A percentile compares a stretch with the other conserved stretches of the same genome.
These are phyloP conservation scores for Tephrocybe sp. DNA, from an alignment of 768 basidiomycete genomes.

Conservation along the genomic window DNA sequence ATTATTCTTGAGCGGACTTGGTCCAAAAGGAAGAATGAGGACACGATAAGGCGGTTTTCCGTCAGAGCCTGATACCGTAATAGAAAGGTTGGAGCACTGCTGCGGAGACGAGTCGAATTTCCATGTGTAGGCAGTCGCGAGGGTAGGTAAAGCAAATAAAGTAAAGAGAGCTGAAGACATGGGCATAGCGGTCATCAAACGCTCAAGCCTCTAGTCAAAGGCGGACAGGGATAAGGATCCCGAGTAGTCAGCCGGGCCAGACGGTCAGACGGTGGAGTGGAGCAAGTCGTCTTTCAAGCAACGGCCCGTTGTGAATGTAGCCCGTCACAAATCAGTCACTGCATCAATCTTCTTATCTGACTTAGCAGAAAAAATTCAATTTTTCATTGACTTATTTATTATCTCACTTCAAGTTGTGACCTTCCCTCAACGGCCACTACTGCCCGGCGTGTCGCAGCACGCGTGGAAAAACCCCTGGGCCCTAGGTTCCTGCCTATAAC, in stretches of 20 bases:
- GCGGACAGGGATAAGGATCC: not conserved
- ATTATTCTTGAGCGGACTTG: slow-evolving; percentile 58
- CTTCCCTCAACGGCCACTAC: not conserved
- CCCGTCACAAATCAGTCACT: slow-evolving; percentile 14
- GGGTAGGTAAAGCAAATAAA: slow-evolving; percentile 27
- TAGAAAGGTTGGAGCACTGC: slow-evolving; percentile 67
- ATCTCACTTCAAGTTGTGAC: not conserved
- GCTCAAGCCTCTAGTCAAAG: not conserved
- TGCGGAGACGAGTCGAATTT: slow-evolving; percentile 45
- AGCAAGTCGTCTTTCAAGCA: not conserved
- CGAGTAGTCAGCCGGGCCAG: not conserved
- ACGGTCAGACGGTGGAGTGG: slow-evolving; percentile 6
- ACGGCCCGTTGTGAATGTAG: not conserved
- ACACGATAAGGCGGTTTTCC: slow-evolving; percentile 69
- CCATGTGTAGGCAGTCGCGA: slow-evolving; percentile 45
- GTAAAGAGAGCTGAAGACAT: slow-evolving; percentile 19
- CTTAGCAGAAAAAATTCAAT: not conserved
- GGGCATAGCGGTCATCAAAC: slow-evolving; percentile 11
- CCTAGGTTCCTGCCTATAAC: too few species aligned
- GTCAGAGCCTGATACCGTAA: slow-evolving; percentile 53
- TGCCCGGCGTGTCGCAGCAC: not conserved
- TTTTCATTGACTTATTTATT: not conserved
- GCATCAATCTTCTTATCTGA: not conserved
- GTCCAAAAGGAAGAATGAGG: slow-evolving; percentile 67
- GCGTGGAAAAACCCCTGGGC: too few species aligned